These are phyloP conservation scores for Parafenestella ontariensis DNA, from an alignment of 2,329 filamentous ascomycete species.

Conservation along the genomic window DNA sequence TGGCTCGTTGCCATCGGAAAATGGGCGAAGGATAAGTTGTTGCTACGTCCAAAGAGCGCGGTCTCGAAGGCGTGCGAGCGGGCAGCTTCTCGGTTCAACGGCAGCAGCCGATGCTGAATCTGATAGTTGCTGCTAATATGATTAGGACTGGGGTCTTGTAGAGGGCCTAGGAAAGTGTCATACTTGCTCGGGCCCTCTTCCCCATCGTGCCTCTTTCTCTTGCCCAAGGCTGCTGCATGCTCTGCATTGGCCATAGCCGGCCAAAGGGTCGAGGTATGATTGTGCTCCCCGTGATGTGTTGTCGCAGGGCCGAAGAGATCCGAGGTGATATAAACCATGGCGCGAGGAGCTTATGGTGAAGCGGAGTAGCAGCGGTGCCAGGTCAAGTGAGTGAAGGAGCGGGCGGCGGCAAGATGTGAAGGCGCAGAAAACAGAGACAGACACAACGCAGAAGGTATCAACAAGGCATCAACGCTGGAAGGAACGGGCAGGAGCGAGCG, in stretches of 20 bases:
- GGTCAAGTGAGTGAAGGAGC: constrained; percentile 8
- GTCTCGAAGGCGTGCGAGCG: constrained; percentile 20
- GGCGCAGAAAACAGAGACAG: constrained; percentile 1
- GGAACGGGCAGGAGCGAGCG: neutral
- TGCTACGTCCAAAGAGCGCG: constrained; percentile 21
- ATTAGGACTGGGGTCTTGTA: constrained; percentile 5
- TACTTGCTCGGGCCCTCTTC: constrained; percentile 21
- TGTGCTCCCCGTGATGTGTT: constrained; percentile 14
- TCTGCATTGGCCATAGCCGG: constrained; percentile 31
- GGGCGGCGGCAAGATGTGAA: constrained; percentile 6
- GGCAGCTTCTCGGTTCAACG: constrained; percentile 13
- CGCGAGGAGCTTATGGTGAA: constrained; percentile 14
- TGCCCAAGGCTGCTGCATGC: constrained; percentile 30
- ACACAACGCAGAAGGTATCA: neutral
- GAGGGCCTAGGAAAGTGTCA: neutral
- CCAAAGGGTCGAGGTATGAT: constrained; percentile 13
- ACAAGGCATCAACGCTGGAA: neutral
- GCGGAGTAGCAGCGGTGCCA: constrained; percentile 10
- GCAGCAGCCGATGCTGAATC: constrained; percentile 20
- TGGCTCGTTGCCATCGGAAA: constrained; percentile 10
- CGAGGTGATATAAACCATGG: constrained; percentile 48
- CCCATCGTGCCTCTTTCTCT: constrained; percentile 36
- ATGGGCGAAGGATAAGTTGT: constrained; percentile 16
- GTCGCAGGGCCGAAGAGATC: constrained; percentile 39
- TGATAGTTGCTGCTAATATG: constrained; percentile 1